phyloP scores from a whole-genome alignment of 345 rosid genomes.

The Clausena lansium region DNA sequence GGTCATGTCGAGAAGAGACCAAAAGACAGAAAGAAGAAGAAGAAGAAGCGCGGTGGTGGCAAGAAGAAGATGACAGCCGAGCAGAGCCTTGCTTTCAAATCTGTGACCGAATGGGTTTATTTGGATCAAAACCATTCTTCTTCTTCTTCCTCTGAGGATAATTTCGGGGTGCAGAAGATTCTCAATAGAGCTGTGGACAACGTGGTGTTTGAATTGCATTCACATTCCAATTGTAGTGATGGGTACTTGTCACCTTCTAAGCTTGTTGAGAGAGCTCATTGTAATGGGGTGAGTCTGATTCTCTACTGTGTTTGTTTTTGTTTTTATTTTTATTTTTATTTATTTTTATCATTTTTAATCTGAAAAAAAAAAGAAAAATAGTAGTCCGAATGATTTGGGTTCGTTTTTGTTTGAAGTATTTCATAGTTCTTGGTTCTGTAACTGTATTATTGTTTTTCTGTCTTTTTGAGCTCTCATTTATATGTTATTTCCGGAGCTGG shows the following conservation, averaged over 20 bases:
- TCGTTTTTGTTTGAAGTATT: neutral
- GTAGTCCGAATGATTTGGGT: neutral
- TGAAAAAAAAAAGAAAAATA: neutral
- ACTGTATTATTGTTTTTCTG: neutral
- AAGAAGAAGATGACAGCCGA: constrained; percentile 73
- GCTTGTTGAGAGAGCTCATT: constrained; percentile 88
- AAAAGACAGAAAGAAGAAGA: constrained; percentile 52
- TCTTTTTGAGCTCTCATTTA: neutral
- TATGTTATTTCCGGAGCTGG: neutral
- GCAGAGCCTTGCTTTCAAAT: constrained; percentile 59
- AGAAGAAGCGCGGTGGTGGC: constrained; percentile 75
- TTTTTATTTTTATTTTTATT: neutral
- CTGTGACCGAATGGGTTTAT: constrained; percentile 71
- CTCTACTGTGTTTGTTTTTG: neutral
- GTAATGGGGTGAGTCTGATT: constrained; percentile 65
- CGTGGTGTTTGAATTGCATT: constrained; percentile 80
- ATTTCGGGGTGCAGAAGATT: constrained; percentile 53
- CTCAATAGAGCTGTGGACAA: constrained; percentile 34
- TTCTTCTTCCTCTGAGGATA: constrained; percentile 43
- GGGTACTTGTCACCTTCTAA: constrained; percentile 89
- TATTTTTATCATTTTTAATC: no score
- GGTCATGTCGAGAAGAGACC: constrained; percentile 19
- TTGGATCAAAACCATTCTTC: constrained; percentile 38
- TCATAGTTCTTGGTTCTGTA: neutral
- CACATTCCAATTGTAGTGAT: constrained; percentile 90